These are phyloP conservation scores for Silene conica DNA, from an alignment of 148 eudicot genomes.

Conservation along the genomic window DNA sequence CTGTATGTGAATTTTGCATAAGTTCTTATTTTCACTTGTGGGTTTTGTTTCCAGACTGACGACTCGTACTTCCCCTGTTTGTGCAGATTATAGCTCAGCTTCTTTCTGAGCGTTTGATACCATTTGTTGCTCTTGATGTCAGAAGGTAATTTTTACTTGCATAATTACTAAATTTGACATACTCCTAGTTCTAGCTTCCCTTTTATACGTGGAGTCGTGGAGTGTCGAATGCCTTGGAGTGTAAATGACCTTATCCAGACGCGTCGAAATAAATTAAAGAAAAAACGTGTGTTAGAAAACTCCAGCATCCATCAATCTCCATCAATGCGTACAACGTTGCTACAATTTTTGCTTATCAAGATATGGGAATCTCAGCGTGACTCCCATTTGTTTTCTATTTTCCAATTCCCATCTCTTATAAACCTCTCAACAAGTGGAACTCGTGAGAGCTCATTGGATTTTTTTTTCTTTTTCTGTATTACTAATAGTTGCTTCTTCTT, in stretches of 20 bases:
- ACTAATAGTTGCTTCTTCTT: background rate
- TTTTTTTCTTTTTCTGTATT: background rate
- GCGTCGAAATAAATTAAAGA: background rate
- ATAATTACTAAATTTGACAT: background rate
- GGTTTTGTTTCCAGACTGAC: no score
- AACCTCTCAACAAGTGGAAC: background rate
- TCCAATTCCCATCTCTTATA: background rate
- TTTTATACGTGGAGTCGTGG: background rate
- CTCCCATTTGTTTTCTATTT: background rate
- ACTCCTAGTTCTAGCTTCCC: background rate
- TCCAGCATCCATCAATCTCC: background rate
- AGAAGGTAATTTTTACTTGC: conserved; percentile 56
- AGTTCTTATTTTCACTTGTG: background rate
- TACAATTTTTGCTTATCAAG: background rate
- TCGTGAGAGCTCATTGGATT: background rate
- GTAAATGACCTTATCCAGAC: background rate
- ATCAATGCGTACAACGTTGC: background rate
- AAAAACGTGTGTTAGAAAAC: background rate
- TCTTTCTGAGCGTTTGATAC: conserved; percentile 92
- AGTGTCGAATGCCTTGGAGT: background rate
- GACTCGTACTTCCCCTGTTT: conserved; percentile 13
- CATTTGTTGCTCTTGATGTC: conserved; percentile 99
- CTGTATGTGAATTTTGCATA: conserved; percentile 2
- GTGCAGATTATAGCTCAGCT: conserved; percentile 95
- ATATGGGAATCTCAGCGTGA: background rate